Base-by-base conservation (phyloP, 106 monocot genomes). In the Iris macrosiphon region DNA sequence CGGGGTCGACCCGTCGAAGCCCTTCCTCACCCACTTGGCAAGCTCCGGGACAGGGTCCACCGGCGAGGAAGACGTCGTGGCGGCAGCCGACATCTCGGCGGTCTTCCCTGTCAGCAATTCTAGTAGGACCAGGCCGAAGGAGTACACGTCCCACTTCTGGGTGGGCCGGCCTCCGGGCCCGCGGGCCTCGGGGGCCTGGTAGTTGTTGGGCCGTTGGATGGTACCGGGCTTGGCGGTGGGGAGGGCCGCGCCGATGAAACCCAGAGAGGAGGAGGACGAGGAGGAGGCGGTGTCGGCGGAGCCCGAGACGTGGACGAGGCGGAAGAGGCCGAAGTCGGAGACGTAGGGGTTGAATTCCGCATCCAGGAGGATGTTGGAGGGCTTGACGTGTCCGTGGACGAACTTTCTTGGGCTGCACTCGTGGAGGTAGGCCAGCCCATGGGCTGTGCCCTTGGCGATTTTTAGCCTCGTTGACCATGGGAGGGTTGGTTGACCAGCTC, bases 131-230 rank as follows among this genome's bases (percentile, higher is more conserved):
- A 89, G 59, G 8, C 94, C 94, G 21, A 85, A 85, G 21, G 94
- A 78, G 65, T 73, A 94, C 5, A 94, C 88, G 28, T 94, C 93
- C 78, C 78, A 88, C 56, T 78, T 88, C 46, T 87, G 92, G 23
- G 71, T 63, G 25, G 87, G 83, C 40, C 54, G 40, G 39, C 56
- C 34, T 22, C 29, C 55, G 0, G 71, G 44, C 1, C 28, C 11
- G 3, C 76, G 70, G 31, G 75, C 71, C 47, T 93, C 93, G 0
- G 93, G 93, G 19, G 93, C 74, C 22, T 58, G 57, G 35, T 93
- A 93, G 22, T 22, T 40, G 23, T 66, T 68, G 39, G 66, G 45
- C 48, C 24, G 38, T 6, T 73, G 61, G 10, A 47, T 40, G 0
- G 49, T 55, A 31, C 40, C 21, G 13, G 53, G 22, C 9, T 53